Conservation (phyloP, 2,329 filamentous ascomycete species). For the Pseudomassariella vexata region DNA sequence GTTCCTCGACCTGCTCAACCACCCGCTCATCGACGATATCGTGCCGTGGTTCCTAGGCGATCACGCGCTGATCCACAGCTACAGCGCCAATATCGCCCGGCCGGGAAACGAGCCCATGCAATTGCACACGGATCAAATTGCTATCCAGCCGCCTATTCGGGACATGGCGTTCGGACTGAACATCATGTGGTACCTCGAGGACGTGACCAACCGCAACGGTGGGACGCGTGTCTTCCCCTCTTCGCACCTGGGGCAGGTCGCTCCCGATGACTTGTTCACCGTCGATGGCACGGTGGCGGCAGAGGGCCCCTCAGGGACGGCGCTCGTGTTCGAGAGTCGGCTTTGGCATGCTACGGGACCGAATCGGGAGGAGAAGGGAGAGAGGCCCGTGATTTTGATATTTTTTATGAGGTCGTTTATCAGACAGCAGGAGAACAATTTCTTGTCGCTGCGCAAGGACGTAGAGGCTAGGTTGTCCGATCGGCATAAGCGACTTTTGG, state of each 20-base stretch:
- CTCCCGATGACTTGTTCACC: conserved; percentile 15
- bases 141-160: conserved; percentile 17
- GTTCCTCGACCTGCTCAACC: conserved; percentile 19
- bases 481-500: conserved; percentile 14
- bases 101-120: conserved; percentile 20
- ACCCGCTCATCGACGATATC: conserved; percentile 19
- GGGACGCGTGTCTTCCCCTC: conserved; percentile 21
- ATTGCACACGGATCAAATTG: conserved; percentile 21
- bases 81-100: conserved; percentile 23
- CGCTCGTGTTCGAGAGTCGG: conserved; percentile 20
- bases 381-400: conserved; percentile 8
- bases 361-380: conserved; percentile 11
- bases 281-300: conserved; percentile 16
- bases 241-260: conserved; percentile 15
- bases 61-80: conserved; percentile 20
- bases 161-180: conserved; percentile 19
- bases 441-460: conserved; percentile 20
- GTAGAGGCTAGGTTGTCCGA: conserved; percentile 20
- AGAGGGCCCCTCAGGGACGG: conserved; percentile 19
- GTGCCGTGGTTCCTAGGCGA: conserved; percentile 22
- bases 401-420: conserved; percentile 25
- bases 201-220: conserved; percentile 25
- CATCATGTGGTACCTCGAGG: conserved; percentile 20
- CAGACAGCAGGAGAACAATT: conserved; percentile 24
- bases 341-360: conserved; percentile 23